Evolutionary conservation across 2,329 filamentous ascomycete species (phyloP).

Genomic region (Leptographium flavum): DNA sequence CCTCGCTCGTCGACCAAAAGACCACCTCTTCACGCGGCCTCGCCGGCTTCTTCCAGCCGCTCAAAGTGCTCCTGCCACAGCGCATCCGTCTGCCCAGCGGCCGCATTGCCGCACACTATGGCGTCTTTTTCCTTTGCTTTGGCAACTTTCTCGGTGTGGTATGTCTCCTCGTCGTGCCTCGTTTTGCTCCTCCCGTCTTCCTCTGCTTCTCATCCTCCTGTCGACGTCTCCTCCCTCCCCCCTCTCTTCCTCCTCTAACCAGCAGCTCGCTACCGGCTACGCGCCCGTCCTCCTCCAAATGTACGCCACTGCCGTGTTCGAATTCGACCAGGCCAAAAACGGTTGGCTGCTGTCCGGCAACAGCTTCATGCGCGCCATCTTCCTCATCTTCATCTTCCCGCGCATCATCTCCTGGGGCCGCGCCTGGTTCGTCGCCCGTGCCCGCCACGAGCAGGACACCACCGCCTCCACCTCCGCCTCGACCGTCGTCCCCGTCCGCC

Average conservation of each 20-base stretch:
- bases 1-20: constrained; percentile 20
- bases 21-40: constrained; percentile 20
- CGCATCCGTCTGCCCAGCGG: constrained; percentile 37
- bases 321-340: constrained; percentile 40
- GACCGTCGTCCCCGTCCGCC: background rate
- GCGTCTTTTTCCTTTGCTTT: constrained; percentile 46
- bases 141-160: constrained; percentile 55
- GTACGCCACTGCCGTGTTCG: constrained; percentile 41
- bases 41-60: constrained; percentile 45
- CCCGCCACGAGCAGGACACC: background rate
- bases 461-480: background rate
- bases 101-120: constrained; percentile 37
- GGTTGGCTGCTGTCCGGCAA: constrained; percentile 43
- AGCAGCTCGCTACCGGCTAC: constrained; percentile 54
- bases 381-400: constrained; percentile 39
- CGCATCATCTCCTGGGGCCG: constrained; percentile 28
- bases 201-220: constrained; percentile 1
- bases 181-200: background rate
- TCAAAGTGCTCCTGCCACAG: constrained; percentile 46
- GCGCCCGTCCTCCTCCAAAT: constrained; percentile 47
- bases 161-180: constrained; percentile 15
- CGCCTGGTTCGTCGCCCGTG: constrained; percentile 12
- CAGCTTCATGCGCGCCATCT: constrained; percentile 37
- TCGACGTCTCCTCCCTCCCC: background rate
- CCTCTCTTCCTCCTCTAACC: constrained; percentile 1